Evolutionary conservation across 108 stramenopile genomes (phyloP).

Genomic region (Nitzschia sp.): DNA sequence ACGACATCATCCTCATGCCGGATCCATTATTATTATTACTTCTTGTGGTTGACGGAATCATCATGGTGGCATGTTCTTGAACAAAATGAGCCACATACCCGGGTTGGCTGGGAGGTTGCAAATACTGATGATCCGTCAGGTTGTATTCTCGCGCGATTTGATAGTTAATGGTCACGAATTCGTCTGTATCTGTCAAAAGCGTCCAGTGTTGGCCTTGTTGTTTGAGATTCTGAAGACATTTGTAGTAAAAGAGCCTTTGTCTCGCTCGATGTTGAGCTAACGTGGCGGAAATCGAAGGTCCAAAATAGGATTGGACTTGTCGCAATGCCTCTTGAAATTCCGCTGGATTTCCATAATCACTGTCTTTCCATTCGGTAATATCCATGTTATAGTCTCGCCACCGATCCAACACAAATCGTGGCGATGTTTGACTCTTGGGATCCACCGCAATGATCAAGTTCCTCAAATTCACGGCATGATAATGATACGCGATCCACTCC

Average conservation of each 20-base stretch:
- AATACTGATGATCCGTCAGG: background rate
- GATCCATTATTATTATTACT: no score
- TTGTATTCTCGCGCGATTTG: background rate
- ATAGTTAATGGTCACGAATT: slow-evolving; percentile 53
- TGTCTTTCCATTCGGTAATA: slow-evolving; percentile 41
- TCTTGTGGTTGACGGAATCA: background rate
- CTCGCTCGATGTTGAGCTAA: slow-evolving; percentile 42
- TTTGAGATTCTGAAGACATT: slow-evolving; percentile 45
- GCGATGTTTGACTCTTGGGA: slow-evolving; percentile 41
- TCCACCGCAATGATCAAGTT: slow-evolving; percentile 46
- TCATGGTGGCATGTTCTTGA: background rate
- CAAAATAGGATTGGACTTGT: slow-evolving; percentile 23
- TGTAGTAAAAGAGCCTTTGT: slow-evolving; percentile 50
- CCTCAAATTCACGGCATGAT: slow-evolving; percentile 41
- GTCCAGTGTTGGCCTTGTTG: slow-evolving; percentile 39
- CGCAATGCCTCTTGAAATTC: slow-evolving; percentile 30
- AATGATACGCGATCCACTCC: slow-evolving; percentile 71
- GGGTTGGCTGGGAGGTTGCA: slow-evolving; percentile 20
- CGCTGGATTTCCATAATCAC: slow-evolving; percentile 10
- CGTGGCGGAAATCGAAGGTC: slow-evolving; percentile 1
- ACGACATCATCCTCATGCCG: no score
- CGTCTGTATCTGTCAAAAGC: slow-evolving; percentile 59
- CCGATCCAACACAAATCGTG: slow-evolving; percentile 26
- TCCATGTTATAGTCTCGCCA: slow-evolving; percentile 39
- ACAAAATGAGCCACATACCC: slow-evolving; percentile 36